Conservation (phyloP, 495 filamentous ascomycete species). For the Sphaerosporella brunnea region DNA sequence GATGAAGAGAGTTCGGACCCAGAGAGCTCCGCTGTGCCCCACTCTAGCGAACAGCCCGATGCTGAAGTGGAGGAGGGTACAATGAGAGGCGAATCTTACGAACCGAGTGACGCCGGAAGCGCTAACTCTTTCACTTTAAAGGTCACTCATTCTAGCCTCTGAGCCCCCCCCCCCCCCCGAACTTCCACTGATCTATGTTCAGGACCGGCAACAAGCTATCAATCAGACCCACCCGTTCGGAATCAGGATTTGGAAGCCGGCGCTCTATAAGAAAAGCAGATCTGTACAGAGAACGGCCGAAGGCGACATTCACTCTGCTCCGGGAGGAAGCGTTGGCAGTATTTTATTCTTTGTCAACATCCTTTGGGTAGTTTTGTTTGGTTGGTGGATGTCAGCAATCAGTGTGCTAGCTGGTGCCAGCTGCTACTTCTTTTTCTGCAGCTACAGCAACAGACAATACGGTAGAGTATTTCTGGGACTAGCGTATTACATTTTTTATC, state of each 20-base stretch:
- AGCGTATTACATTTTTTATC: constrained; percentile 76
- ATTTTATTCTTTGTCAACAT: constrained; percentile 75
- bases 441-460: constrained; percentile 67
- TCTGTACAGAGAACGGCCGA: constrained; percentile 94
- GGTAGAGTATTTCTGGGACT: constrained; percentile 71
- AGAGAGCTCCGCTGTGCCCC: constrained; percentile 17
- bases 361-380: constrained; percentile 80
- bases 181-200: constrained; percentile 26
- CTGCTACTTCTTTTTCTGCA: constrained; percentile 65
- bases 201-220: constrained; percentile 93
- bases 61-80: constrained; percentile 40
- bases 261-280: constrained; percentile 89
- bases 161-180: constrained; percentile 16
- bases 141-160: constrained; percentile 11
- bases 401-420: constrained; percentile 51
- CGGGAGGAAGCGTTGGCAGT: constrained; percentile 67
- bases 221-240: constrained; percentile 98
- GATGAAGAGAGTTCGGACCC: constrained; percentile 27
- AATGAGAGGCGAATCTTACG: constrained; percentile 25
- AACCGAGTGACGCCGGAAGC: constrained; percentile 62
- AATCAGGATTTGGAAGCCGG: constrained; percentile 97
- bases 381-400: constrained; percentile 87
- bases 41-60: constrained; percentile 21
- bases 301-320: constrained; percentile 90
- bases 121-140: constrained; percentile 36